Base-by-base conservation (phyloP, 352 stramenopile species). In the Globisporangium parvum region DNA sequence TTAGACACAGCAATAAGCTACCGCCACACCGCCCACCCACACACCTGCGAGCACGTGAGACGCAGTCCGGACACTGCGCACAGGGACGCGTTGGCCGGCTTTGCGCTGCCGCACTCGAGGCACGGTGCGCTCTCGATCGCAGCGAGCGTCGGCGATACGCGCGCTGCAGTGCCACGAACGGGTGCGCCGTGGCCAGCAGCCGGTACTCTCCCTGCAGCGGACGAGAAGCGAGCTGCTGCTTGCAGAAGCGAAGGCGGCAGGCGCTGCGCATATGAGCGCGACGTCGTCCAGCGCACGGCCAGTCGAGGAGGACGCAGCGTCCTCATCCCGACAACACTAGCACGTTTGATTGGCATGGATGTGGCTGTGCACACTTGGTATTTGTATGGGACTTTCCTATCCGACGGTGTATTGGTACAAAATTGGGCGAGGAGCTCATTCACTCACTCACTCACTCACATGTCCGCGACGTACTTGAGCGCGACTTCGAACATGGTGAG, bases 401-500 rank as follows among this genome's bases (percentile, higher is more conserved):
- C 26, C 6, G 26, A 6, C 6, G 26, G 26, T 31, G 26, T 75
- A 24, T 21, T 26, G n/a, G 11, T 33, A 33, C 28, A 33, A 26
- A 48, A 24, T 24, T 17, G n/a, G n/a, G 31, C 0, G 4, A n/a
- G n/a, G n/a, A n/a, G n/a, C n/a, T n/a, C n/a, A n/a, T n/a, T n/a
- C n/a, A n/a, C n/a, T n/a, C n/a, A n/a, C n/a, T n/a, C n/a, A n/a
- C n/a, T n/a, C n/a, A n/a, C 11, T 54, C 37, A 88, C 75, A 89
- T 89, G 53, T 93, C 80, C 49, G 77, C 82, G 69, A 94, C 82
- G 67, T 92, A 94, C 68, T 94, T 81, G 63, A 94, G 73, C 35
- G 84, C 84, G 61, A 90, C 84, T 53, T 91, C 81, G 42, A 94
- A 92, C 81, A 94, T 91, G 35, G 84, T 94, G 55, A 94, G 77